phyloP scores from a whole-genome alignment of 208 protist genomes.

The Angomonas deanei region DNA sequence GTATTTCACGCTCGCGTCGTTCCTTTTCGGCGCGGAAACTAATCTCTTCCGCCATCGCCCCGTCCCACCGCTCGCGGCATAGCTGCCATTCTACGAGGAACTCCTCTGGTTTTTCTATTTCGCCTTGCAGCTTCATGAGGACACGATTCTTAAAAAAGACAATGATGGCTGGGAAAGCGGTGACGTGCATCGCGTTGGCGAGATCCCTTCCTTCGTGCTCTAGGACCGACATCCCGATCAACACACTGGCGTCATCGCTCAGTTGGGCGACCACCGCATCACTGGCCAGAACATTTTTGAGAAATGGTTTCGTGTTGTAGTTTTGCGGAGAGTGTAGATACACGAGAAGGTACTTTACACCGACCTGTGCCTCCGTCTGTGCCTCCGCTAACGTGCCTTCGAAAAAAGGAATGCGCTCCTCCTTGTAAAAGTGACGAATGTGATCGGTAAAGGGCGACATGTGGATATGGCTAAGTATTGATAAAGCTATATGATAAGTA shows the following conservation, averaged over 20 bases:
- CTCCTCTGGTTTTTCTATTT: slow-evolving; percentile 22
- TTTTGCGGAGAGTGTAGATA: slow-evolving; percentile 80
- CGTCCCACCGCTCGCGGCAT: slow-evolving; percentile 61
- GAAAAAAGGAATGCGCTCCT: slow-evolving; percentile 46
- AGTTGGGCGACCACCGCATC: slow-evolving; percentile 40
- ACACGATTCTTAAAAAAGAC: slow-evolving; percentile 49
- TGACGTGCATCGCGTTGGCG: slow-evolving; percentile 38
- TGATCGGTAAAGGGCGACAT: slow-evolving; percentile 11
- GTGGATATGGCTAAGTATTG: background rate
- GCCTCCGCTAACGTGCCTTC: slow-evolving; percentile 60
- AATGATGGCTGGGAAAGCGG: slow-evolving; percentile 58
- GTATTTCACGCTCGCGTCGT: slow-evolving; percentile 37
- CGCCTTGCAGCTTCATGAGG: slow-evolving; percentile 52
- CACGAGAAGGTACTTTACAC: slow-evolving; percentile 51
- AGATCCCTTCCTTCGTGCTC: slow-evolving; percentile 36
- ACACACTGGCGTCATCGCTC: slow-evolving; percentile 28
- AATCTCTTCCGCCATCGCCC: slow-evolving; percentile 53
- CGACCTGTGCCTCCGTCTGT: slow-evolving; percentile 29
- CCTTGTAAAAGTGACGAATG: slow-evolving; percentile 29
- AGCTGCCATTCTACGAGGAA: slow-evolving; percentile 43
- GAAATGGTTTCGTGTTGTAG: slow-evolving; percentile 55
- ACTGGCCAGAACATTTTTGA: slow-evolving; percentile 43
- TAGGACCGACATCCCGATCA: slow-evolving; percentile 58
- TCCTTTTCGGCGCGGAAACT: slow-evolving; percentile 51
- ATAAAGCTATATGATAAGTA: background rate